Evolutionary conservation across 1,284 basidiomycete genomes (phyloP), one percentile per base, ranked within the genome.

Genomic region (Meira nashicola): DNA sequence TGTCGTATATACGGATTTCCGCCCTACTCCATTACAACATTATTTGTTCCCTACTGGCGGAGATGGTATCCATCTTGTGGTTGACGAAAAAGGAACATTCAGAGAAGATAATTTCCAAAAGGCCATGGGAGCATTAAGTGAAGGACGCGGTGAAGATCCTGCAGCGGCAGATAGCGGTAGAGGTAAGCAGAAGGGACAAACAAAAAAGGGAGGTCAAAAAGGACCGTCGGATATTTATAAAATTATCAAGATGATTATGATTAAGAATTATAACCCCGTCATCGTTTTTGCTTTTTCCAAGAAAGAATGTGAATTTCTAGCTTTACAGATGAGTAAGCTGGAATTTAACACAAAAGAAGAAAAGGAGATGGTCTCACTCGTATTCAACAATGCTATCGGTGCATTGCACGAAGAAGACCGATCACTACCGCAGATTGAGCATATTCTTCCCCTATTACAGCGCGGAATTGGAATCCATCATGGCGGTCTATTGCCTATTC

Each of bases 241-340:
- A 81, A 95, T 98, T 67, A 89, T 97, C 79, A 92, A 92, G 80
- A 93, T 97, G 88, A 96, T 99, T 82, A 94, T 97, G 91, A 81
- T 88, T 68, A 94, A 95, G 80, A 93, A 93, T 79, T 95, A 92
- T 81, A 95, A 97, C 76, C 95, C 95, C 0, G 94, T 98, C 70
- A 98, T 99, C 75, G 88, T 98, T 56, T 99, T 99, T 79, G 90
- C 95, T 5, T 98, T 99, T 81, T 92, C 89, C 80, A 98, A 98
- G 80, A 87, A 94, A 57, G 94, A 98, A 82, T 98, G 95, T 79
- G 95, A 99, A 80, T 86, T 85, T 0, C 85, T 95, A 28, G 95
- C 95, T 0, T 82, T 96, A 66, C 88, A 86, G 48, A 86, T 97
- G 84, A 88, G 89, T 51, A 98, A 98, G 79, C 86, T 95, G 68